A percentile compares a stretch with the other conserved stretches of the same genome.
Conservation (phyloP, 2,329 filamentous ascomycete genomes). For the Penicillium sp. region DNA sequence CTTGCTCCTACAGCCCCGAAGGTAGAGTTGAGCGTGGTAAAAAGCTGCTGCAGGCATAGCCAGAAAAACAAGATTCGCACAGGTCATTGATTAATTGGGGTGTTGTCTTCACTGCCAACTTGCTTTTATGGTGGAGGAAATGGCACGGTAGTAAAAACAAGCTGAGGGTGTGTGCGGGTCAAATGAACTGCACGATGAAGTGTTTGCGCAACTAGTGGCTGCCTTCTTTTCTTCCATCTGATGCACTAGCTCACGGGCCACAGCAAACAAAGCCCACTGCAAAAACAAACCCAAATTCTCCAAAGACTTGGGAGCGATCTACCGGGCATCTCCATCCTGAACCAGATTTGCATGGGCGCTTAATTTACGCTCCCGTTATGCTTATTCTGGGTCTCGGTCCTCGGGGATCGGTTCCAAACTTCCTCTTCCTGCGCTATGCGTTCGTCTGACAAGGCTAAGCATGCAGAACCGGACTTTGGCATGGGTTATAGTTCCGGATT, state of each 20-base stretch:
- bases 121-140: conserved; percentile 15
- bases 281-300: background rate
- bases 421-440: background rate
- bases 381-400: conserved; percentile 27
- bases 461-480: background rate
- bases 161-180: conserved; percentile 17
- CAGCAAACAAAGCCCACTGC: conserved; percentile 8
- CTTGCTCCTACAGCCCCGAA: background rate
- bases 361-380: conserved; percentile 32
- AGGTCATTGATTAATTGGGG: background rate
- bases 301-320: conserved; percentile 24
- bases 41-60: background rate
- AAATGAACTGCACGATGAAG: conserved; percentile 28
- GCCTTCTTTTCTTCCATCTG: conserved; percentile 17
- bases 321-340: conserved; percentile 27
- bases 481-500: background rate
- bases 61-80: background rate
- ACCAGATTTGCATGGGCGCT: conserved; percentile 29
- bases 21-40: background rate
- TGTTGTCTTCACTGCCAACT: conserved; percentile 11
- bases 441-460: background rate
- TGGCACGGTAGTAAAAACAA: background rate
- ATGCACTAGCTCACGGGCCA: background rate
- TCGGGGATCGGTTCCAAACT: conserved; percentile 12
- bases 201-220: conserved; percentile 27